These are phyloP conservation scores for Colletotrichum siamense DNA, from an alignment of 2,329 filamentous ascomycete genomes.

Conservation along the genomic window DNA sequence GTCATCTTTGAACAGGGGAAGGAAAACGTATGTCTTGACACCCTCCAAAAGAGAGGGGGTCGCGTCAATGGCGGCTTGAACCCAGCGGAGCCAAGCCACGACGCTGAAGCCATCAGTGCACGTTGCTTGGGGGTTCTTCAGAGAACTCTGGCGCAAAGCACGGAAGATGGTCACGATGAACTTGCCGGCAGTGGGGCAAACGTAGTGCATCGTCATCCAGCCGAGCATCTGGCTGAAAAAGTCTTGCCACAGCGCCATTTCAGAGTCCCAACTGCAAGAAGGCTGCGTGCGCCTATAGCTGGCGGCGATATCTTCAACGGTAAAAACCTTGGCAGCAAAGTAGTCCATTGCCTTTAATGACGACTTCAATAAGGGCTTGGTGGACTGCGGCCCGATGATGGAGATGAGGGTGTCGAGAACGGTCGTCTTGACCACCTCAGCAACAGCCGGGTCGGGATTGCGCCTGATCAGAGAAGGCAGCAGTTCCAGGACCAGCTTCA, in stretches of 20 bases:
- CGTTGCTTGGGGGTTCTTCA: conserved; percentile 16
- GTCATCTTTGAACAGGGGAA: conserved; percentile 66
- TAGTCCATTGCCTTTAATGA: conserved; percentile 71
- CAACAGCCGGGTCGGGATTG: conserved; percentile 50
- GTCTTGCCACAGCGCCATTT: conserved; percentile 50
- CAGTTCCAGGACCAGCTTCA: conserved; percentile 67
- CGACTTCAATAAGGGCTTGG: conserved; percentile 71
- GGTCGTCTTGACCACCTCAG: conserved; percentile 43
- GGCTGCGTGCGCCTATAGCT: conserved; percentile 43
- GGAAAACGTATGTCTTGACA: conserved; percentile 69
- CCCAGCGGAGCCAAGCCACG: conserved; percentile 60
- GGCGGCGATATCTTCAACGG: conserved; percentile 47
- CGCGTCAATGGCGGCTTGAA: conserved; percentile 53
- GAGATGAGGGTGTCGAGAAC: conserved; percentile 60
- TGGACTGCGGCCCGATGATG: conserved; percentile 64
- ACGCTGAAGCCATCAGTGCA: conserved; percentile 37
- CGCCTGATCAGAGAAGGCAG: conserved; percentile 55
- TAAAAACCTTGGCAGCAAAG: conserved; percentile 67
- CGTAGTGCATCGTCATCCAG: conserved; percentile 62
- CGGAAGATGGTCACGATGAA: conserved; percentile 64
- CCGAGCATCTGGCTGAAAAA: conserved; percentile 55
- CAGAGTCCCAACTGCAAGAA: conserved; percentile 25
- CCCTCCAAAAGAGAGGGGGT: conserved; percentile 62
- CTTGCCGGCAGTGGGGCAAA: conserved; percentile 66
- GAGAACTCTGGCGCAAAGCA: conserved; percentile 41